Conservation (phyloP, 2,329 filamentous ascomycete species). For the Colletotrichum aenigma region DNA sequence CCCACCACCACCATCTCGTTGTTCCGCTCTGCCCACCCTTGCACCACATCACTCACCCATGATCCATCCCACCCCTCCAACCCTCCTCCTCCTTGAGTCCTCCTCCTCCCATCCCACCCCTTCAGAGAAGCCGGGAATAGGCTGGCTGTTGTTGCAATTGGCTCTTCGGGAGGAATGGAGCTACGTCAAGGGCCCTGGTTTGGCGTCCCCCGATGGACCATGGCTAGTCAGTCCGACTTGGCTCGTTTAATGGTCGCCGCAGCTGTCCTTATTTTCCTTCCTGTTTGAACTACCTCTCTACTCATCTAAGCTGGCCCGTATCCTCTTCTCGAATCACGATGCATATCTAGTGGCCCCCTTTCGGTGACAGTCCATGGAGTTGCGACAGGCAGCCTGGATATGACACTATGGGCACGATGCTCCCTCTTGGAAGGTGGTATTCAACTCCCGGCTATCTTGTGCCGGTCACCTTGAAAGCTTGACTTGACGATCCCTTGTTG, state of each 20-base stretch:
- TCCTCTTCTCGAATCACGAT: not conserved
- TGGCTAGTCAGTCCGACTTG: not conserved
- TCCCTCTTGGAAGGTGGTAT: conserved; percentile 22
- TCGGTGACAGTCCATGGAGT: not conserved
- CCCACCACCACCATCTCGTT: not conserved
- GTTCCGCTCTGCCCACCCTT: not conserved
- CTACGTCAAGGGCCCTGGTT: not conserved
- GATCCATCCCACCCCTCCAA: not conserved
- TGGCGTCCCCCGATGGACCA: not conserved
- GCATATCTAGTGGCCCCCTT: not conserved
- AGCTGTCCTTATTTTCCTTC: not conserved
- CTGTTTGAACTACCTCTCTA: not conserved
- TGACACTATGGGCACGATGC: conserved; percentile 2
- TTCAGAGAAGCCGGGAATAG: not conserved
- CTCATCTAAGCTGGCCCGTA: not conserved
- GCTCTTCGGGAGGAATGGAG: not conserved
- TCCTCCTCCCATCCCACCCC: not conserved
- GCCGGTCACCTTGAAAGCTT: not conserved
- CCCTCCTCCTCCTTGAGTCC: not conserved
- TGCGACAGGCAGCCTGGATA: conserved; percentile 1
- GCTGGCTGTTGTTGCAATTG: not conserved
- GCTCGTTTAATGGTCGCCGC: not conserved
- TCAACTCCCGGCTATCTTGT: not conserved
- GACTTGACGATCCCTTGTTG: not conserved
- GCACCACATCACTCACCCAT: not conserved